Conservation (phyloP, 257 asterid species). For the Solanum ossicruentum region DNA sequence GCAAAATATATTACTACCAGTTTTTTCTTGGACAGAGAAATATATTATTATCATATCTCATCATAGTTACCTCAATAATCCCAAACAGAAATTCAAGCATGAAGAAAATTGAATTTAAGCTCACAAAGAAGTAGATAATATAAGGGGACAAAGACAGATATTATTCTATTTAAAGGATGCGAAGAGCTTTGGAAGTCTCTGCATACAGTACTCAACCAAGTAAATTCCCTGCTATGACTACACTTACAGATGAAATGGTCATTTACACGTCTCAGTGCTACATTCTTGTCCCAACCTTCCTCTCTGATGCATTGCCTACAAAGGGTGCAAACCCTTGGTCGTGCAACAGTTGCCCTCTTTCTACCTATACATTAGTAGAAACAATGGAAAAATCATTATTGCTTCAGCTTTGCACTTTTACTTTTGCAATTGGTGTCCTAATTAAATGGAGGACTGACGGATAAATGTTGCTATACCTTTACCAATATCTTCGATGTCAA, state of each 20-base stretch:
- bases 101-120: not conserved
- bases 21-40: not conserved
- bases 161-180: not conserved
- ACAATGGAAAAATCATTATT: not conserved
- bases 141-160: not conserved
- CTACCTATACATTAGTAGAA: conserved; percentile 23
- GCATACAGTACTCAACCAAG: not conserved
- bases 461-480: conserved; percentile 29
- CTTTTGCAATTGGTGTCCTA: not conserved
- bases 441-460: not conserved
- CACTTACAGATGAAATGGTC: conserved; percentile 94
- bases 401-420: not conserved
- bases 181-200: not conserved
- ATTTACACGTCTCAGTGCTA: conserved; percentile 64
- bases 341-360: conserved; percentile 64
- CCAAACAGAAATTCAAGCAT: not conserved
- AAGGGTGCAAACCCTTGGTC: conserved; percentile 79
- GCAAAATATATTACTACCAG: not conserved
- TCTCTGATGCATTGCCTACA: conserved; percentile 90
- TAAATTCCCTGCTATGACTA: not conserved
- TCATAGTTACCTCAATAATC: not conserved
- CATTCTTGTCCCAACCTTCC: conserved; percentile 67
- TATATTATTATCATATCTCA: not conserved
- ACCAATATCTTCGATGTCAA: conserved; percentile 85
- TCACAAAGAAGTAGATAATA: not conserved